phyloP scores from a whole-genome alignment of 2,329 filamentous ascomycete genomes.

The Dryadomyces quercivorus region DNA sequence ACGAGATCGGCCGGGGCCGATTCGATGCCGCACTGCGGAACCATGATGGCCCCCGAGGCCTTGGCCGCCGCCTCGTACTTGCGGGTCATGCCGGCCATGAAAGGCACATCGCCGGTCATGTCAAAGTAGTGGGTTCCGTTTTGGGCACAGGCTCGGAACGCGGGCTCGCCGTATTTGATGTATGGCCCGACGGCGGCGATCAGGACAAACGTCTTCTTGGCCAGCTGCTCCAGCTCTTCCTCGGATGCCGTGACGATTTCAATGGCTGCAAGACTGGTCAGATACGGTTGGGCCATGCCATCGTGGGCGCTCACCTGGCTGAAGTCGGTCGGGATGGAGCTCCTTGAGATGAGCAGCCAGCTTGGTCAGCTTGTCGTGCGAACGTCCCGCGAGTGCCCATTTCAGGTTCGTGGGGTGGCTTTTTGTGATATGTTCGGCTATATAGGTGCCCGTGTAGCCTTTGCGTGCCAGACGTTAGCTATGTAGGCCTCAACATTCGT shows the following conservation, averaged over 20 bases:
- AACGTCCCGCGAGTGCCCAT: slow-evolving; percentile 83
- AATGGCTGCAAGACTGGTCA: slow-evolving; percentile 25
- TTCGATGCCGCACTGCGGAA: slow-evolving; percentile 51
- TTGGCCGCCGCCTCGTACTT: slow-evolving; percentile 44
- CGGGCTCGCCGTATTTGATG: slow-evolving; percentile 40
- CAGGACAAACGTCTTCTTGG: slow-evolving; percentile 42
- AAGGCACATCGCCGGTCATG: slow-evolving; percentile 48
- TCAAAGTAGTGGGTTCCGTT: slow-evolving; percentile 54
- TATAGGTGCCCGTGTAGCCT: slow-evolving; percentile 74
- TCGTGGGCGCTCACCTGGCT: slow-evolving; percentile 41
- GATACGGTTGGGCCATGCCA: too few relatives aligned
- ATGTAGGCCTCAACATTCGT: not conserved
- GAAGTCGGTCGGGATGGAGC: slow-evolving; percentile 55
- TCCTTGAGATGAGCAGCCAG: slow-evolving; percentile 55
- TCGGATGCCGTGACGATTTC: slow-evolving; percentile 38
- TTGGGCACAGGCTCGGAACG: slow-evolving; percentile 49
- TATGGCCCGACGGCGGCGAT: slow-evolving; percentile 51
- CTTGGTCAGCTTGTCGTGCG: slow-evolving; percentile 58
- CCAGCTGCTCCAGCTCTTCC: slow-evolving; percentile 32
- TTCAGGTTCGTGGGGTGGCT: slow-evolving; percentile 63
- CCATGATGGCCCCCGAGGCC: slow-evolving; percentile 41
- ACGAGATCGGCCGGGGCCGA: slow-evolving; percentile 49
- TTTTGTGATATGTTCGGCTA: slow-evolving; percentile 61
- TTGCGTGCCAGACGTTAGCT: not conserved
- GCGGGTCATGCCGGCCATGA: slow-evolving; percentile 45